Conservation (phyloP, 2,329 filamentous ascomycete genomes). For the Sclerotinia borealis region DNA sequence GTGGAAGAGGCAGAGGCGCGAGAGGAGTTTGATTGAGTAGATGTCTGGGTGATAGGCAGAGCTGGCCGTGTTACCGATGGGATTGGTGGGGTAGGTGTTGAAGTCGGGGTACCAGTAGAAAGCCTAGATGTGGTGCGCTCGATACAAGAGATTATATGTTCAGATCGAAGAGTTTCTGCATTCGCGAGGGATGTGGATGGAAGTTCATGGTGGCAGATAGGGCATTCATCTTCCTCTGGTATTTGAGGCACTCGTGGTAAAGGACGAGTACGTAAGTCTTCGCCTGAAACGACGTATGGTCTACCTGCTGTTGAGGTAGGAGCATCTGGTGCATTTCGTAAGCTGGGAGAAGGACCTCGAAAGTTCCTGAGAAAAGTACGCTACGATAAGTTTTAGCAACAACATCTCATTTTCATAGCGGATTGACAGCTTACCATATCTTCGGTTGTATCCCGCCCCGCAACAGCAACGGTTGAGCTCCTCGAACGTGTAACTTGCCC, state of each 20-base stretch:
- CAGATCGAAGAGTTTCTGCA: constrained; percentile 49
- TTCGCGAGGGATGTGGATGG: constrained; percentile 51
- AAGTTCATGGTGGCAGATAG: constrained; percentile 67
- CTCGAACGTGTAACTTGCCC: constrained; percentile 3
- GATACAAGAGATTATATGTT: constrained; percentile 55
- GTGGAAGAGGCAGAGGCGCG: constrained; percentile 15
- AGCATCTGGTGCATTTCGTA: not conserved
- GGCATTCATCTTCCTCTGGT: constrained; percentile 72
- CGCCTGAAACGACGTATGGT: constrained; percentile 12
- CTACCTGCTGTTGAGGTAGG: not conserved
- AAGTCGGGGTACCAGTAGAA: constrained; percentile 10
- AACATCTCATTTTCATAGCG: not conserved
- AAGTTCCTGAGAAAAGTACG: constrained; percentile 6
- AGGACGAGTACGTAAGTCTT: constrained; percentile 12
- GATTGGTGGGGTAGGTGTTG: constrained; percentile 14
- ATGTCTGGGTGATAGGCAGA: constrained; percentile 16
- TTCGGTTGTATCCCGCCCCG: constrained; percentile 6
- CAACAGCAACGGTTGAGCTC: constrained; percentile 9
- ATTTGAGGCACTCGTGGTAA: constrained; percentile 36
- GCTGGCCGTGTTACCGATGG: constrained; percentile 9
- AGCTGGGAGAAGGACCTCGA: not conserved
- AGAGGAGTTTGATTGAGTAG: constrained; percentile 21
- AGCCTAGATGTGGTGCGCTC: constrained; percentile 15
- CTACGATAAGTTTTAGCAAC: not conserved
- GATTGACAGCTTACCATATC: constrained; percentile 10